Evolutionary conservation across 116 monocot species (phyloP).

Genomic region (Dioscorea cayenensis): DNA sequence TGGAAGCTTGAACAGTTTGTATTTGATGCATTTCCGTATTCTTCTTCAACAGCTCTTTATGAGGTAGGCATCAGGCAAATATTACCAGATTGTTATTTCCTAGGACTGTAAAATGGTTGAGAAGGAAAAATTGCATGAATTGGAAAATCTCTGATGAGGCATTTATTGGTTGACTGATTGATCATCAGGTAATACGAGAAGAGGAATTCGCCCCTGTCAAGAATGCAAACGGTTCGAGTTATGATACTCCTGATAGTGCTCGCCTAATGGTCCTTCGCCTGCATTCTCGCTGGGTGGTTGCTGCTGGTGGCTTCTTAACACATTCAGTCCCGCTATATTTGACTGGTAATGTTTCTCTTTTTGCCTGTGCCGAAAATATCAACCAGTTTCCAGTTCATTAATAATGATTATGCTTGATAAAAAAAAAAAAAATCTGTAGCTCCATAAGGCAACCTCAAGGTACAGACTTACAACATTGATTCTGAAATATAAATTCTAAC

Average conservation of each 20-base stretch:
- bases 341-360: slow-evolving; percentile 49
- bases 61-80: slow-evolving; percentile 37
- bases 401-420: neutral
- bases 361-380: neutral
- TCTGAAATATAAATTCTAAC: slow-evolving; percentile 4
- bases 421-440: neutral
- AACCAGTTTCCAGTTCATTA: too few relatives aligned
- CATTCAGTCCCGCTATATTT: slow-evolving; percentile 88
- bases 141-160: too few relatives aligned
- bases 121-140: neutral
- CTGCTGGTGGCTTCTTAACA: slow-evolving; percentile 93
- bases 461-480: neutral
- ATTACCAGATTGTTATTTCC: neutral
- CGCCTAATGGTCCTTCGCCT: slow-evolving; percentile 82
- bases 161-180: neutral
- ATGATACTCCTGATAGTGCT: slow-evolving; percentile 95
- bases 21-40: slow-evolving; percentile 90
- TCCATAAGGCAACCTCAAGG: neutral
- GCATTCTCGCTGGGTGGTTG: slow-evolving; percentile 95
- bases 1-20: slow-evolving; percentile 93
- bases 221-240: slow-evolving; percentile 92
- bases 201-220: slow-evolving; percentile 99
- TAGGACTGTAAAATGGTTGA: neutral
- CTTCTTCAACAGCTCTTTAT: slow-evolving; percentile 84
- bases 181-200: slow-evolving; percentile 66